A percentile compares a stretch with the other conserved stretches of the same genome.
Evolutionary conservation across 1,284 basidiomycete species (phyloP).

Genomic region (Mycena citricolor): DNA sequence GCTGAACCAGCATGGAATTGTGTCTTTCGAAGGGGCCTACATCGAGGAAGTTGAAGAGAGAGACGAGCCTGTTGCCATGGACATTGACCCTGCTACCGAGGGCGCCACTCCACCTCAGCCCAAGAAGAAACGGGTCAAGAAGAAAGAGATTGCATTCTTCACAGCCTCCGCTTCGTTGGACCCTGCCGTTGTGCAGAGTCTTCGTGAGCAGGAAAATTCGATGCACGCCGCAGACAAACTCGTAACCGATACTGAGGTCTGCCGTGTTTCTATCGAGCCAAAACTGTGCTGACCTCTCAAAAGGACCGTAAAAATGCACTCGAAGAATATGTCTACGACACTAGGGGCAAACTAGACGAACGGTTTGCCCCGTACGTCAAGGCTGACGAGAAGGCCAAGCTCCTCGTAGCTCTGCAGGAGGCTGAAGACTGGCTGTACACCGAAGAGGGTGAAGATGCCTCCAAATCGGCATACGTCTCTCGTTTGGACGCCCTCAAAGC

Average conservation of each 20-base stretch:
- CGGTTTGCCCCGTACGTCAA: conserved; percentile 77
- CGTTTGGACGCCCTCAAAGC: conserved; percentile 80
- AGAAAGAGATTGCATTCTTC: conserved; percentile 77
- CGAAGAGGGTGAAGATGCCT: conserved; percentile 93
- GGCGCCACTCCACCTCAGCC: conserved; percentile 52
- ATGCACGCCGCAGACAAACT: conserved; percentile 92
- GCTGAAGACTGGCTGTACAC: conserved; percentile 95
- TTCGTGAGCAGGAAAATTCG: conserved; percentile 78
- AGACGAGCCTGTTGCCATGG: conserved; percentile 66
- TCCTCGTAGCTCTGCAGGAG: conserved; percentile 67
- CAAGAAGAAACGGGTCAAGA: conserved; percentile 85
- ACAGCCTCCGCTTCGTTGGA: conserved; percentile 66
- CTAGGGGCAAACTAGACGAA: conserved; percentile 86
- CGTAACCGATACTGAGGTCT: conserved; percentile 90
- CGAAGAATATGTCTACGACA: conserved; percentile 97
- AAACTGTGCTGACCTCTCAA: conserved; percentile 51
- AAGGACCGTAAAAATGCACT: conserved; percentile 95
- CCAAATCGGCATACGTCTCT: conserved; percentile 85
- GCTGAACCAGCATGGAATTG: conserved; percentile 80
- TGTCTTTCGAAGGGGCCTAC: conserved; percentile 85
- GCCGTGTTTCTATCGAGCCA: conserved; percentile 27
- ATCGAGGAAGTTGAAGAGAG: conserved; percentile 82
- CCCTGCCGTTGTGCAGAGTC: conserved; percentile 57
- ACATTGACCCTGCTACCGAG: conserved; percentile 59
- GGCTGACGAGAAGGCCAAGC: conserved; percentile 72